A percentile compares a stretch with the other conserved stretches of the same genome.
phyloP scores from a whole-genome alignment of 164 flowering plant genomes.

The Sextonia rubra region DNA sequence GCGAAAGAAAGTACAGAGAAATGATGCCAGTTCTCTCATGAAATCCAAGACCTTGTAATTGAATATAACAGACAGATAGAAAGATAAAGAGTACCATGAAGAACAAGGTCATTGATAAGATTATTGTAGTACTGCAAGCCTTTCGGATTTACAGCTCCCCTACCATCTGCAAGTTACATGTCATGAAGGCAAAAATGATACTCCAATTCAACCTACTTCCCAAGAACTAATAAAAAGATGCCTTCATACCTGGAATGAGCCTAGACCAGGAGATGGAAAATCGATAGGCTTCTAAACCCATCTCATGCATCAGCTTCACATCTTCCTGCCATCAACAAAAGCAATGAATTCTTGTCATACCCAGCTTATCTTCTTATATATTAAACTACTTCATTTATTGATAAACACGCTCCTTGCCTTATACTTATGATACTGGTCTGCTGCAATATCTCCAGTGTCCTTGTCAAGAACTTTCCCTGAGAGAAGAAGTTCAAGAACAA shows the following conservation, averaged over 20 bases:
- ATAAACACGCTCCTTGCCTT: slow-evolving; percentile 6
- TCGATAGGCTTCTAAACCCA: slow-evolving; percentile 21
- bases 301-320: slow-evolving; percentile 18
- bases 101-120: slow-evolving; percentile 37
- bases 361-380: no score
- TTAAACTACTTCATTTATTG: background rate
- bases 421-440: slow-evolving; percentile 17
- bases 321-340: slow-evolving; percentile 14
- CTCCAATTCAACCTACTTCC: background rate
- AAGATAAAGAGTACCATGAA: slow-evolving; percentile 20
- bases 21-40: background rate
- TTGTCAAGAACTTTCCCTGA: slow-evolving; percentile 13
- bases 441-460: slow-evolving; percentile 12
- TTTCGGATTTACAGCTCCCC: slow-evolving; percentile 18
- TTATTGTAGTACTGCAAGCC: slow-evolving; percentile 34
- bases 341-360: background rate
- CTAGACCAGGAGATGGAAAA: slow-evolving; percentile 23
- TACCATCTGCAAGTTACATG: slow-evolving; percentile 11
- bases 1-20: no score
- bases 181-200: background rate
- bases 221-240: background rate
- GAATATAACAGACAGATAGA: background rate
- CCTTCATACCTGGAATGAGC: slow-evolving; percentile 15
- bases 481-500: no score
- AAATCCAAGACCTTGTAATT: background rate